Percentiles rank a stretch among this genome's conserved stretches.
phyloP scores from a whole-genome alignment of 495 filamentous ascomycete species.

The Neurospora sp. region DNA sequence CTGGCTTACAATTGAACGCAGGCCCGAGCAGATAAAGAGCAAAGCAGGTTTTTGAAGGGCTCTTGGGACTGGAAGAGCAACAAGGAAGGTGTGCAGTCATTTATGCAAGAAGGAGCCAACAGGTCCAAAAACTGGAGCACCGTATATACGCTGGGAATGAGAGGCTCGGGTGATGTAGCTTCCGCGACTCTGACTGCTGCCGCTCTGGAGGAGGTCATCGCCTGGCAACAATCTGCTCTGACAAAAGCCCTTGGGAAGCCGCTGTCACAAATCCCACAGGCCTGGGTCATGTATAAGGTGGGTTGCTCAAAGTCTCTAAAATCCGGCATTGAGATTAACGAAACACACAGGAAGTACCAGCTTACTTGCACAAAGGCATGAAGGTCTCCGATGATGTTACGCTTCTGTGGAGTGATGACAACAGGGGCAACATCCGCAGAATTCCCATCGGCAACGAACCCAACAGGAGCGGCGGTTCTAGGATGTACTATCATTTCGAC shows the following conservation, averaged over 20 bases:
- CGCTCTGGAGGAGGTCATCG: slow-evolving; percentile 44
- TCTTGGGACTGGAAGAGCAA: slow-evolving; percentile 56
- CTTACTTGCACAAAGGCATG: slow-evolving; percentile 53
- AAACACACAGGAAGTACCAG: slow-evolving; percentile 38
- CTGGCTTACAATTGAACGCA: not conserved
- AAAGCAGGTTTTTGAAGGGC: slow-evolving; percentile 33
- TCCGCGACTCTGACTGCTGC: slow-evolving; percentile 33
- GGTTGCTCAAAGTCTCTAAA: not conserved
- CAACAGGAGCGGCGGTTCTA: slow-evolving; percentile 43
- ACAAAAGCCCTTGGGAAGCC: slow-evolving; percentile 33
- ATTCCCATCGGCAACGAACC: slow-evolving; percentile 49
- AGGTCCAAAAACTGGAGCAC: slow-evolving; percentile 46
- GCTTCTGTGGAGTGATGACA: slow-evolving; percentile 58
- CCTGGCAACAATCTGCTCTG: slow-evolving; percentile 41
- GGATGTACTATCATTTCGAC: slow-evolving; percentile 62
- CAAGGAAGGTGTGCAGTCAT: slow-evolving; percentile 41
- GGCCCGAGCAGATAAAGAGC: slow-evolving; percentile 51
- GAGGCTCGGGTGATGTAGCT: slow-evolving; percentile 51
- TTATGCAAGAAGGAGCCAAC: slow-evolving; percentile 43
- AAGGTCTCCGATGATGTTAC: slow-evolving; percentile 55
- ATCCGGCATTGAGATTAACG: not conserved
- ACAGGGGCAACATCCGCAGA: slow-evolving; percentile 51
- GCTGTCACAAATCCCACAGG: slow-evolving; percentile 45
- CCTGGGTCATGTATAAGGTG: slow-evolving; percentile 53
- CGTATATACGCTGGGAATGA: slow-evolving; percentile 55